These are phyloP conservation scores for Sphagnum magellanicum DNA, from an alignment of 228 moss, liverwort and hornwort species.

Conservation along the genomic window DNA sequence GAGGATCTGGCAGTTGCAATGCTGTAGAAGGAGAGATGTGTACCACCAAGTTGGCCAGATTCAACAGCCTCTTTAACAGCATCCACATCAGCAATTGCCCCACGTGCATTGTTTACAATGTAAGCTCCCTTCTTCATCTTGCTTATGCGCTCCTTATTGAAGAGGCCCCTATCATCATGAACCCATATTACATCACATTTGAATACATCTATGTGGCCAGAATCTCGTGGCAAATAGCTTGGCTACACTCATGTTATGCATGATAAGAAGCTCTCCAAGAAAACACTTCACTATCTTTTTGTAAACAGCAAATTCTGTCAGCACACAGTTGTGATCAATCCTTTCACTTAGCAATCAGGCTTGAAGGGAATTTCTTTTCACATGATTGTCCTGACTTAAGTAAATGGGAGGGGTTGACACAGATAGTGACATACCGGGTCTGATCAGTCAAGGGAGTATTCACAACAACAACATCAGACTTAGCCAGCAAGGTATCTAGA, in stretches of 20 bases:
- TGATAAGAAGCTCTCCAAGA: too few relatives aligned
- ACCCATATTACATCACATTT: too few relatives aligned
- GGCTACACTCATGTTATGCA: too few relatives aligned
- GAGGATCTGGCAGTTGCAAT: background rate
- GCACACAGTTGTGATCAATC: too few relatives aligned
- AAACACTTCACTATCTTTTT: too few relatives aligned
- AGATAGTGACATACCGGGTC: slow-evolving; percentile 27
- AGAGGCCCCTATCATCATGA: slow-evolving; percentile 32
- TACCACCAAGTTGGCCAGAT: slow-evolving; percentile 72
- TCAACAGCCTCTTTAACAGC: slow-evolving; percentile 67
- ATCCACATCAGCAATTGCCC: slow-evolving; percentile 47
- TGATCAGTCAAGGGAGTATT: slow-evolving; percentile 67
- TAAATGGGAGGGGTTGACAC: background rate
- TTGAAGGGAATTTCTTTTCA: background rate
- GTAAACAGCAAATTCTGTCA: too few relatives aligned
- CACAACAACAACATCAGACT: slow-evolving; percentile 65
- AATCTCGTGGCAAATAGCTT: too few relatives aligned
- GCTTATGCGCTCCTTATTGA: slow-evolving; percentile 47
- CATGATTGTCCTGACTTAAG: background rate
- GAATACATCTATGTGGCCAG: too few relatives aligned
- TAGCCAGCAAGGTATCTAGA: slow-evolving; percentile 47
- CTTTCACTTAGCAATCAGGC: background rate
- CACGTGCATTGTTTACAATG: slow-evolving; percentile 80
- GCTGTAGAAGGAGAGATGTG: background rate
- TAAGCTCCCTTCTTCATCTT: slow-evolving; percentile 69